Evolutionary conservation across 225 moss, liverwort and hornwort species (phyloP).

Genomic region (Polytrichum commune): DNA sequence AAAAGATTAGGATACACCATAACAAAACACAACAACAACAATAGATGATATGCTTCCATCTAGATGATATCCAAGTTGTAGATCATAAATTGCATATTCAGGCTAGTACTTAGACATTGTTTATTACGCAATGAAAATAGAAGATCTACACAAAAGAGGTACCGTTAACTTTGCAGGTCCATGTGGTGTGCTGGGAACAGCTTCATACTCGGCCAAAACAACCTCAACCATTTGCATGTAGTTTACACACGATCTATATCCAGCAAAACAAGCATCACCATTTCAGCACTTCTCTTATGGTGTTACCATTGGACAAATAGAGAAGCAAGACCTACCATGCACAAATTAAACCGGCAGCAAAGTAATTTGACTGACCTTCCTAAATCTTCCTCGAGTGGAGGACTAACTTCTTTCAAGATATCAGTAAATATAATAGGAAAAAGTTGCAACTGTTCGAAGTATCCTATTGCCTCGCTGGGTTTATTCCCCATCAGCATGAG

Average conservation of each 20-base stretch:
- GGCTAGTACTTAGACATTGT: too few relatives aligned
- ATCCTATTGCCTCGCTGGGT: conserved; percentile 58
- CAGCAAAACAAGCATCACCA: not conserved
- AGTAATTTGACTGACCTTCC: conserved; percentile 46
- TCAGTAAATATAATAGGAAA: conserved; percentile 67
- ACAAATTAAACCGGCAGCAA: not conserved
- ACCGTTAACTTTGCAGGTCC: conserved; percentile 30
- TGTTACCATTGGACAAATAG: too few relatives aligned
- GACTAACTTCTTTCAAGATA: conserved; percentile 37
- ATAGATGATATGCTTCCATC: too few relatives aligned
- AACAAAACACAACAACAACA: too few relatives aligned
- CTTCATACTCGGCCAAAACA: conserved; percentile 35
- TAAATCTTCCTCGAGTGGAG: conserved; percentile 47
- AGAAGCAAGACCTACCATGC: too few relatives aligned
- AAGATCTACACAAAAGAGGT: conserved; percentile 12
- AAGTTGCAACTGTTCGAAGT: conserved; percentile 62
- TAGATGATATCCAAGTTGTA: too few relatives aligned
- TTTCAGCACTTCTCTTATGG: too few relatives aligned
- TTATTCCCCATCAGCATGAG: conserved; percentile 72
- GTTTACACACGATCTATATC: conserved; percentile 38
- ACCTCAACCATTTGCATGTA: conserved; percentile 49
- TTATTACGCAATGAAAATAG: not conserved
- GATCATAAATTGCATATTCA: too few relatives aligned
- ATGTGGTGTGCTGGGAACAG: conserved; percentile 20
- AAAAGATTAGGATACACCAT: too few relatives aligned